Evolutionary conservation across 768 basidiomycete genomes (phyloP).

Genomic region (Hortiboletus flavorubellus): DNA sequence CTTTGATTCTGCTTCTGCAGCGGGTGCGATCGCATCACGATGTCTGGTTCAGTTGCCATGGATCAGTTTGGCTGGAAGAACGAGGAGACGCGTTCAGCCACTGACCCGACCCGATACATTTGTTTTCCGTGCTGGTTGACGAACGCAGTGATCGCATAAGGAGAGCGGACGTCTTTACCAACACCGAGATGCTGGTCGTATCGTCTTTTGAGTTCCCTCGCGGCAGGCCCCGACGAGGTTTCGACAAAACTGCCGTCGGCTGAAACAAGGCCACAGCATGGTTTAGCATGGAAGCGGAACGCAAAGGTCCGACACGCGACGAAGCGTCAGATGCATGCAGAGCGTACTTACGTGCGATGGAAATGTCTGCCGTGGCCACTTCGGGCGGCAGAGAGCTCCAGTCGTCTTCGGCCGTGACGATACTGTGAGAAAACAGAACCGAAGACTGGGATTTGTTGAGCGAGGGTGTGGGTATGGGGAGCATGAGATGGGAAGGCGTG

Average conservation of each 20-base stretch:
- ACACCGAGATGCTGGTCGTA: constrained; percentile 72
- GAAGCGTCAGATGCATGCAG: constrained; percentile 6
- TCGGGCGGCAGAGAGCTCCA: constrained; percentile 47
- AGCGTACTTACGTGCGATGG: constrained; percentile 50
- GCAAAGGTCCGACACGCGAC: constrained; percentile 7
- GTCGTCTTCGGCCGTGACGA: constrained; percentile 33
- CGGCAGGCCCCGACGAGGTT: constrained; percentile 72
- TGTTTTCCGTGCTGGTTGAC: constrained; percentile 77
- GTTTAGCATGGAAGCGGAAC: background rate
- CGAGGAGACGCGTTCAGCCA: constrained; percentile 13
- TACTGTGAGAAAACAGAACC: constrained; percentile 44
- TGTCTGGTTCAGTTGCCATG: constrained; percentile 36
- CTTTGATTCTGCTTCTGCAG: constrained; percentile 46
- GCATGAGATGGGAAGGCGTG: constrained; percentile 33
- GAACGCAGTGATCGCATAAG: constrained; percentile 79
- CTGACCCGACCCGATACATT: constrained; percentile 77
- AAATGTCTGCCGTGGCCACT: constrained; percentile 53
- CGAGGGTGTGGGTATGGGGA: constrained; percentile 40
- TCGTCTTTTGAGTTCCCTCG: constrained; percentile 70
- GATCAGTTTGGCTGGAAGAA: background rate
- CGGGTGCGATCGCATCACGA: constrained; percentile 61
- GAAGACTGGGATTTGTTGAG: constrained; percentile 40
- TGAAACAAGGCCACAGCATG: constrained; percentile 24
- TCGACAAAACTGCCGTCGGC: constrained; percentile 79
- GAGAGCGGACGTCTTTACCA: constrained; percentile 63